Conservation (phyloP, 163 green algal genomes). For the Coccomyxa subellipsoidea region DNA sequence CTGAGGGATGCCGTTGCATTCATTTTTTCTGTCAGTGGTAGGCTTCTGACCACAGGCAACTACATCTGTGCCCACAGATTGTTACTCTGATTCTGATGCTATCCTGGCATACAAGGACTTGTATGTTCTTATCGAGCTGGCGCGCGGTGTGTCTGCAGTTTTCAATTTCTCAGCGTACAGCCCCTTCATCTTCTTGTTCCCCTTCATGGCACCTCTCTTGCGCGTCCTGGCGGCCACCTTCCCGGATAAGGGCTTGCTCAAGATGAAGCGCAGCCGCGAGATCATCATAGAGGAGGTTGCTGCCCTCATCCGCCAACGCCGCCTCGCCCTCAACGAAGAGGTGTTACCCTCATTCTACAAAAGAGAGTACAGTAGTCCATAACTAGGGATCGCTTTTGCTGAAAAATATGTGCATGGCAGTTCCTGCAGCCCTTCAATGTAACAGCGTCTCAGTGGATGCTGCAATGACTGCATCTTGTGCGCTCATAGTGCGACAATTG, state of each 20-base stretch:
- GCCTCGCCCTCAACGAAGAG: neutral
- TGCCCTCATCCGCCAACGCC: neutral
- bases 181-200: constrained; percentile 12
- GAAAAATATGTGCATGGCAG: no score
- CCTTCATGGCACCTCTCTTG: neutral
- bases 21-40: neutral
- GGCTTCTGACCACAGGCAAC: no score
- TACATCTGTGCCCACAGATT: no score
- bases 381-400: no score
- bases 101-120: no score
- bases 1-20: neutral
- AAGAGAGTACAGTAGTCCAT: no score
- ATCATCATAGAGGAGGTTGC: neutral
- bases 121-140: no score
- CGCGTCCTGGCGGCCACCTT: neutral
- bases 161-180: neutral
- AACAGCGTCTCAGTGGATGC: no score
- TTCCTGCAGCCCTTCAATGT: no score
- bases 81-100: no score
- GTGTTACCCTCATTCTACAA: neutral
- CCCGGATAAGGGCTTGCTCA: constrained; percentile 1
- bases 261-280: neutral
- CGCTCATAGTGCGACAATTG: no score
- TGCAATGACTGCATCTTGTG: no score
- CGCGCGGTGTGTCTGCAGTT: neutral